phyloP scores from a whole-genome alignment of 305 asterid species.

The Fraxinus xanthoxyloides region DNA sequence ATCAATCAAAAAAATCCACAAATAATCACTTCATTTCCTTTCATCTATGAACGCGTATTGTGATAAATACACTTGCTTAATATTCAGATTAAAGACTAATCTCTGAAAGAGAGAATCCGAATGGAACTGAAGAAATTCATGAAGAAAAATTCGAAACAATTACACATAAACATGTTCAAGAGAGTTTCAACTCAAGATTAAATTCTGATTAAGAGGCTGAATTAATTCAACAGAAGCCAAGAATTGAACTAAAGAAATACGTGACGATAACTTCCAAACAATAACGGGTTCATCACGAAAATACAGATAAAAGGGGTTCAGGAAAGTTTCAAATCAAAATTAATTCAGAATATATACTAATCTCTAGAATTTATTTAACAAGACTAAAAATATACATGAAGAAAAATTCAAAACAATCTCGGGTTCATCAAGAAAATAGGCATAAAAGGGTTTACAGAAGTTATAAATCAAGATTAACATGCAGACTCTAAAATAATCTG shows the following conservation, averaged over 20 bases:
- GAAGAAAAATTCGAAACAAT: background rate
- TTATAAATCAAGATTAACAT: background rate
- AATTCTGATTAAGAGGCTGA: background rate
- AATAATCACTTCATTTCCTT: background rate
- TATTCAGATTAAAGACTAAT: slow-evolving; percentile 12
- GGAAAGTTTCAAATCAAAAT: background rate
- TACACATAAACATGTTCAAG: background rate
- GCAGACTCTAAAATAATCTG: background rate
- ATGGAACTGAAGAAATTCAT: background rate
- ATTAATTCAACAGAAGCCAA: background rate
- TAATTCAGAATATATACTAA: slow-evolving; percentile 2
- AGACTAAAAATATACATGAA: background rate
- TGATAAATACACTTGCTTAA: background rate
- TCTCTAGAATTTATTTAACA: slow-evolving; percentile 2
- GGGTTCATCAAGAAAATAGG: background rate
- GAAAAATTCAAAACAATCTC: background rate
- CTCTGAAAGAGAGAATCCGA: background rate
- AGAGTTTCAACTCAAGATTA: background rate
- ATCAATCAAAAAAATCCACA: slow-evolving; percentile 9
- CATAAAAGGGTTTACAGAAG: slow-evolving; percentile 3
- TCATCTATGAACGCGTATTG: background rate
- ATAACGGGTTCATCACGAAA: background rate
- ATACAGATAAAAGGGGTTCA: background rate
- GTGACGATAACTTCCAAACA: background rate
- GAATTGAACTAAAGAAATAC: background rate